A percentile compares a stretch with the other conserved stretches of the same genome.
These are phyloP conservation scores for Evansstolkia leycettana DNA, from an alignment of 495 filamentous ascomycete species.

Conservation along the genomic window DNA sequence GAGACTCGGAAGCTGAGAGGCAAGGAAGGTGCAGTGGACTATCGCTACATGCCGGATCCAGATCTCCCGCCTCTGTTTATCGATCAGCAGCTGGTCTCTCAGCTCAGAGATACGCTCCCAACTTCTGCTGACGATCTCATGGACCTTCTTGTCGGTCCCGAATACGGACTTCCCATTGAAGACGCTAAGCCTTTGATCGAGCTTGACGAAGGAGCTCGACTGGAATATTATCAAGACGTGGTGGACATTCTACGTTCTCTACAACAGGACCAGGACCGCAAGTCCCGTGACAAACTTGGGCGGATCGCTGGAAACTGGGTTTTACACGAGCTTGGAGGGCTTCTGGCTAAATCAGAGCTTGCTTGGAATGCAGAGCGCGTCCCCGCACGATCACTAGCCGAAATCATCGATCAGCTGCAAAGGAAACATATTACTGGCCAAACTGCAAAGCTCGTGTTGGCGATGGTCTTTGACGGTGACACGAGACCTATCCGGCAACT, in stretches of 20 bases:
- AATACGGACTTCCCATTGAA: slow-evolving; percentile 60
- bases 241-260: slow-evolving; percentile 41
- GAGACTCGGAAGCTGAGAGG: slow-evolving; percentile 67
- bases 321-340: slow-evolving; percentile 77
- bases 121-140: slow-evolving; percentile 58
- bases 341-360: slow-evolving; percentile 42
- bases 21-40: slow-evolving; percentile 96
- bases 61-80: slow-evolving; percentile 76
- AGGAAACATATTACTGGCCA: slow-evolving; percentile 58
- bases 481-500: slow-evolving; percentile 41
- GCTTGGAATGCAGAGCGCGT: slow-evolving; percentile 45
- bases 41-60: slow-evolving; percentile 96
- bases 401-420: slow-evolving; percentile 53
- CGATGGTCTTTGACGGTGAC: slow-evolving; percentile 43
- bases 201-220: slow-evolving; percentile 65
- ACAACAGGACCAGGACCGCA: slow-evolving; percentile 16
- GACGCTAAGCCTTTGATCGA: slow-evolving; percentile 74
- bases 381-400: slow-evolving; percentile 45
- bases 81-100: slow-evolving; percentile 50
- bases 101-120: slow-evolving; percentile 49
- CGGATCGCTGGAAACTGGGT: slow-evolving; percentile 56
- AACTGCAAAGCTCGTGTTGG: slow-evolving; percentile 63
- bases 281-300: slow-evolving; percentile 15
- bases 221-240: slow-evolving; percentile 74
- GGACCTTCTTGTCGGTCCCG: slow-evolving; percentile 35